phyloP scores from a whole-genome alignment of 1,284 basidiomycete genomes.

The Ceratorhiza oryzae-sativae region DNA sequence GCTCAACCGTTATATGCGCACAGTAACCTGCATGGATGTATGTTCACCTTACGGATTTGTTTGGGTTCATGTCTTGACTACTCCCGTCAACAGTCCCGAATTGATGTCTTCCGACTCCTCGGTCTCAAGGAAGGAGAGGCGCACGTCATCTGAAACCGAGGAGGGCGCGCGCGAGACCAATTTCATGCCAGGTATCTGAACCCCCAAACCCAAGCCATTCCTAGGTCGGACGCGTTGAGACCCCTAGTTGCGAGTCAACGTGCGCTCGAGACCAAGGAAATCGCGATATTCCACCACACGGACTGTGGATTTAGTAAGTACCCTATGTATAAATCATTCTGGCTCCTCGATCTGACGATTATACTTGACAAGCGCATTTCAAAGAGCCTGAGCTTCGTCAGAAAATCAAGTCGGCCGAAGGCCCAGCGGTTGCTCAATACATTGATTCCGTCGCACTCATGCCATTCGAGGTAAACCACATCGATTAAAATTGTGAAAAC shows the following conservation, averaged over 20 bases:
- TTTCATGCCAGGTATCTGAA: background rate
- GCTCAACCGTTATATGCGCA: background rate
- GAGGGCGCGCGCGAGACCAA: constrained; percentile 61
- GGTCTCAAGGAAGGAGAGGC: constrained; percentile 70
- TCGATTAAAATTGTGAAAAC: background rate
- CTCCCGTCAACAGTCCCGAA: constrained; percentile 1
- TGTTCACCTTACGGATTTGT: background rate
- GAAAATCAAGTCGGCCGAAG: constrained; percentile 59
- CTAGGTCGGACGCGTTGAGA: constrained; percentile 69
- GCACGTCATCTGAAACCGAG: constrained; percentile 73
- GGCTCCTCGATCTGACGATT: background rate
- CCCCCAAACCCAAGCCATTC: background rate
- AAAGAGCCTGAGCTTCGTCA: constrained; percentile 55
- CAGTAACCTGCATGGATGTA: constrained; percentile 21
- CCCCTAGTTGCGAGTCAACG: constrained; percentile 72
- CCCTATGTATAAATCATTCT: constrained; percentile 45
- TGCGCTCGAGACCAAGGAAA: constrained; percentile 68
- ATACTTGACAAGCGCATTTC: constrained; percentile 51
- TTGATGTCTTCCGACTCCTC: constrained; percentile 63
- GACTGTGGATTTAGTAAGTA: constrained; percentile 66
- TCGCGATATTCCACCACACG: constrained; percentile 71
- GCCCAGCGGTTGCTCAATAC: constrained; percentile 40
- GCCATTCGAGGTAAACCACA: constrained; percentile 54
- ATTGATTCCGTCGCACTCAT: constrained; percentile 63
- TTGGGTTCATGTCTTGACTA: background rate